These are phyloP conservation scores for Trichosanthes cucumerina DNA, from an alignment of 306 rosid species.

Conservation along the genomic window DNA sequence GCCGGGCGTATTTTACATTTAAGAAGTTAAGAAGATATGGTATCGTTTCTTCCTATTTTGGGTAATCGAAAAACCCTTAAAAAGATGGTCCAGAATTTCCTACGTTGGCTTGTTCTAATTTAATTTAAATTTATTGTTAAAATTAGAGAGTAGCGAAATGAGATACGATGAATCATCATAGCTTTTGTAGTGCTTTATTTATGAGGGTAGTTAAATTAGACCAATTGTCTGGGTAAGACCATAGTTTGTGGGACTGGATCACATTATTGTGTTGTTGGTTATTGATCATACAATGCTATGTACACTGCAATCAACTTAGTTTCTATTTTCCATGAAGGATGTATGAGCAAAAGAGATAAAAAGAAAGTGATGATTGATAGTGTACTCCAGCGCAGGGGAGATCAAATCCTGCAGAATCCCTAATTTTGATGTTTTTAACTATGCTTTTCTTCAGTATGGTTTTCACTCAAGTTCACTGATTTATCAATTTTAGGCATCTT, in stretches of 20 bases:
- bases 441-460: not conserved
- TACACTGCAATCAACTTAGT: not conserved
- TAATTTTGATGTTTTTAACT: not conserved
- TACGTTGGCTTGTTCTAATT: not conserved
- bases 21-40: not conserved
- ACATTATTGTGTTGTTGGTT: not conserved
- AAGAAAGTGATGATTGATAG: not conserved
- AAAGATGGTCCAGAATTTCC: not conserved
- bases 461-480: not conserved
- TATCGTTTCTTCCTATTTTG: not conserved
- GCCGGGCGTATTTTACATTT: not conserved
- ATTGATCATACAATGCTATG: not conserved
- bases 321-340: not conserved
- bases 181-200: not conserved
- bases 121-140: not conserved
- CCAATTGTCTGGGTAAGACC: not conserved
- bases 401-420: not conserved
- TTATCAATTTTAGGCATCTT: slow-evolving; percentile 42
- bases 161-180: not conserved
- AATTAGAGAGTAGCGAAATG: not conserved
- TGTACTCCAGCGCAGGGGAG: not conserved
- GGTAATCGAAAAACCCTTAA: not conserved
- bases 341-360: not conserved
- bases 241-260: not conserved
- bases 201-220: not conserved